Evolutionary conservation across 495 filamentous ascomycete species (phyloP).

Genomic region (Schizothecium vesticola): DNA sequence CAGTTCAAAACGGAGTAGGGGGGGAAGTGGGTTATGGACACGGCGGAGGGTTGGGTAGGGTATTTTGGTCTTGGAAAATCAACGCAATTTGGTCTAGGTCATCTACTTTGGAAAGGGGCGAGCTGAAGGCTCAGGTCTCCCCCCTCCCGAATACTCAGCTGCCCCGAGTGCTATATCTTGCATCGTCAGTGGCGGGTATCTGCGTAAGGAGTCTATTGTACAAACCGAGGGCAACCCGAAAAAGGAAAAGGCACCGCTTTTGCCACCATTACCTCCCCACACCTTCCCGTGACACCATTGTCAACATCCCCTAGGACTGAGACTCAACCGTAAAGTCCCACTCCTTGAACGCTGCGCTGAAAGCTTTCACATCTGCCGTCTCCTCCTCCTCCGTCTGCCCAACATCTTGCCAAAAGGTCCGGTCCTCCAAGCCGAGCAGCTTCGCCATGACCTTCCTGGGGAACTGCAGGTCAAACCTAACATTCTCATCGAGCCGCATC

Average conservation of each 20-base stretch:
- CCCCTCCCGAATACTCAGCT: not conserved
- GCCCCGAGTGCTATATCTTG: not conserved
- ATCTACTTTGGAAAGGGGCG: not conserved
- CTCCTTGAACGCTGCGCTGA: slow-evolving; percentile 77
- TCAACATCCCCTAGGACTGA: not conserved
- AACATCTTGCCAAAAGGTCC: slow-evolving; percentile 78
- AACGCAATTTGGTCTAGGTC: not conserved
- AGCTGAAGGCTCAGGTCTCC: too few species aligned
- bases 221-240: not conserved
- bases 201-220: not conserved
- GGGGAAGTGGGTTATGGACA: not conserved
- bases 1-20: not conserved
- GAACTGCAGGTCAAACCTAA: slow-evolving; percentile 57
- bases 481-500: slow-evolving; percentile 40
- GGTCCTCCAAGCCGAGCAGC: slow-evolving; percentile 66
- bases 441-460: slow-evolving; percentile 80
- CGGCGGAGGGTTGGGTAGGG: not conserved
- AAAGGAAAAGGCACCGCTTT: not conserved
- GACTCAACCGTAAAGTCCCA: slow-evolving; percentile 65
- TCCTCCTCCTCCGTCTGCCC: slow-evolving; percentile 73
- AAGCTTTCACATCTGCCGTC: slow-evolving; percentile 66
- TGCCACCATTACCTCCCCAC: not conserved
- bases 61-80: not conserved
- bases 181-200: not conserved
- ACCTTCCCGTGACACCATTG: not conserved